phyloP scores from a whole-genome alignment of 2,329 filamentous ascomycete species.

The Colletotrichum sp. region DNA sequence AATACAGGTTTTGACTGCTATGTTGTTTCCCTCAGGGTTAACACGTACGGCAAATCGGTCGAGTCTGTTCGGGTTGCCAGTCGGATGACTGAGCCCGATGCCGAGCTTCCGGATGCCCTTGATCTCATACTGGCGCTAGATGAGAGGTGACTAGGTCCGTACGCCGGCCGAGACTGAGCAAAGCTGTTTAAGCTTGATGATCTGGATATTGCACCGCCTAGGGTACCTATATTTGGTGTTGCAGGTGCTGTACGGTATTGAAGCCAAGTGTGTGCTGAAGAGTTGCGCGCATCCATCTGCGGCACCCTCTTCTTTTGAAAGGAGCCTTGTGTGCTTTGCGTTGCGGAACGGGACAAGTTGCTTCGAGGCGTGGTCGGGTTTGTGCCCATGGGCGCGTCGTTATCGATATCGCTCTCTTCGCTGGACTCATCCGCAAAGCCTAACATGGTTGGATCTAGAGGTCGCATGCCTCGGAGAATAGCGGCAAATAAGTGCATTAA shows the following conservation, averaged over 20 bases:
- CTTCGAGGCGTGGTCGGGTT: constrained; percentile 45
- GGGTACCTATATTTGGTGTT: constrained; percentile 50
- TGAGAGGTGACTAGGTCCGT: constrained; percentile 38
- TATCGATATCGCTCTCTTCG: constrained; percentile 48
- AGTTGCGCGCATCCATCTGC: constrained; percentile 37
- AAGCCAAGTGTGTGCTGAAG: constrained; percentile 49
- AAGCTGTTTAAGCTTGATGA: constrained; percentile 44
- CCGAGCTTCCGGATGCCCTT: constrained; percentile 36
- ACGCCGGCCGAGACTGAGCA: constrained; percentile 47
- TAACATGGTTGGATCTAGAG: constrained; percentile 61
- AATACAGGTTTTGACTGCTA: not conserved
- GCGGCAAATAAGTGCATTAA: constrained; percentile 88
- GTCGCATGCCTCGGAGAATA: constrained; percentile 77
- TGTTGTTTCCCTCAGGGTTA: constrained; percentile 23
- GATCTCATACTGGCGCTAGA: constrained; percentile 47
- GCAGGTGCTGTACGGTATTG: constrained; percentile 59
- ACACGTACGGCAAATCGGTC: constrained; percentile 38
- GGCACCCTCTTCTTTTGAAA: constrained; percentile 16
- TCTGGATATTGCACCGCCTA: constrained; percentile 39
- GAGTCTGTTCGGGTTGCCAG: constrained; percentile 43
- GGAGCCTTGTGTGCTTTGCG: constrained; percentile 37
- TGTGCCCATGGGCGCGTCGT: constrained; percentile 49
- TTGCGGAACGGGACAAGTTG: constrained; percentile 30
- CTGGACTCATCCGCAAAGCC: constrained; percentile 30
- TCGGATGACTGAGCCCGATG: constrained; percentile 50